Base-by-base conservation (phyloP, 306 rosid genomes). In the Dryas drummondii region DNA sequence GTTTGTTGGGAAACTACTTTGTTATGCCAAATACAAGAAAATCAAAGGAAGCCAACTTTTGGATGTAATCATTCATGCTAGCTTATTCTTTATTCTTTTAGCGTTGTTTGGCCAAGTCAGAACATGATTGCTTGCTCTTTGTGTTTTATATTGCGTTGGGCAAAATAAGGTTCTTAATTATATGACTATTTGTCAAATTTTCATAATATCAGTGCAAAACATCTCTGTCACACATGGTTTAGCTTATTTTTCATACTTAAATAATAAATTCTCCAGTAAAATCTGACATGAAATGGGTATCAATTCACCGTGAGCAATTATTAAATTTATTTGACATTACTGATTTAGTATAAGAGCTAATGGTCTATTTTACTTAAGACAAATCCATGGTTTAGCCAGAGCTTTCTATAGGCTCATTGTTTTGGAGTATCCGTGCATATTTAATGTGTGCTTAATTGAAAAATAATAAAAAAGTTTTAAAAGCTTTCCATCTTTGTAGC, bases 191-290 rank as follows among this genome's bases (percentile, higher is more conserved):
- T 56, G 3, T 41, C 60, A 46, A 5, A 15, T 50, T 71, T 41
- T 41, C n/a, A 54, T 41, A 42, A 17, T 71, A 32, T 32, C 51
- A 53, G 13, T n/a, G 48, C 32, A 52, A 70, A 52, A 15, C 64
- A 71, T 54, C 75, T 54, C 12, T 13, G 11, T 71, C 75, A 54
- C 52, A 53, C 52, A 17, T 55, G 50, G 61, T 70, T 68, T 52
- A 15, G 37, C 46, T 70, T 52, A 2, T 17, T n/a, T 32, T 27
- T 14, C 59, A 15, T 69, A 3, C 32, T 14, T 5, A 15, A 32
- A 52, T 51, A 32, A 9, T 60, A 60, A 60, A 57, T 57, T 26
- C 46, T 37, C 48, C 10, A 51, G 4, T 69, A 9, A n/a, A 45
- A 60, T 32, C 2, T 9, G 41, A 11, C 66, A 32, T 4, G 32